Base-by-base conservation (phyloP, 768 basidiomycete species). In the Hericium alpestre region DNA sequence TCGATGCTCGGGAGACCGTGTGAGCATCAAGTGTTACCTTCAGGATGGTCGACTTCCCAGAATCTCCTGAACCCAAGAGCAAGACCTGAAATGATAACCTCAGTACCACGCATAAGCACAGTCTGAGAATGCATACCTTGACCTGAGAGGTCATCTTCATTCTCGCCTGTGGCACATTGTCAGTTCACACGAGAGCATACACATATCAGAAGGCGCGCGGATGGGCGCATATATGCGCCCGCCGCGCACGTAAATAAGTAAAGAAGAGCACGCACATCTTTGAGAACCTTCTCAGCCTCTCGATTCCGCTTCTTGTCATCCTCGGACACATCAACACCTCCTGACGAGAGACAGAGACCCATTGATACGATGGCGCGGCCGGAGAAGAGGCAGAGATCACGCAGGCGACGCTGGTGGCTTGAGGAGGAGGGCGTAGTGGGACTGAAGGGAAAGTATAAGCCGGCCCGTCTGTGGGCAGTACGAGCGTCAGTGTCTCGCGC, bases 31-130 rank as follows among this genome's bases (percentile, higher is more conserved):
- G 16, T 8, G 23, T 47, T 59, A 86, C 87, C 77, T 93, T 93
- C 69, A 93, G 78, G 65, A 96, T 79, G 9, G 93, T 96, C 6
- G 88, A 90, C 71, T 96, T 97, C 22, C 93, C 93, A 37, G 87
- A 90, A 67, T 95, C 93, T 27, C 93, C 93, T 46, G 93, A 93
- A 46, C 93, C 93, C 40, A 97, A 77, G 23, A 97, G 77, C 52
- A 97, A 76, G 15, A 96, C 85, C 87, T 93, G 59, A 56, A 7
- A 53, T 18, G 12, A 25, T n/a, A 22, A 18, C 37, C 37, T 61
- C 39, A 53, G 51, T 4, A 59, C 16, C 49, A 58, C n/a, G 16
- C 7, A n/a, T 9, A 1, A 32, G 6, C 32, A 32, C 32, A 32
- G 32, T 32, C 32, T 40, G 49, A 4, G 8, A 48, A 43, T 15